Percentiles rank a stretch among this genome's conserved stretches.
These are phyloP conservation scores for Bisporella sp. DNA, from an alignment of 2,329 filamentous ascomycete species.

Conservation along the genomic window DNA sequence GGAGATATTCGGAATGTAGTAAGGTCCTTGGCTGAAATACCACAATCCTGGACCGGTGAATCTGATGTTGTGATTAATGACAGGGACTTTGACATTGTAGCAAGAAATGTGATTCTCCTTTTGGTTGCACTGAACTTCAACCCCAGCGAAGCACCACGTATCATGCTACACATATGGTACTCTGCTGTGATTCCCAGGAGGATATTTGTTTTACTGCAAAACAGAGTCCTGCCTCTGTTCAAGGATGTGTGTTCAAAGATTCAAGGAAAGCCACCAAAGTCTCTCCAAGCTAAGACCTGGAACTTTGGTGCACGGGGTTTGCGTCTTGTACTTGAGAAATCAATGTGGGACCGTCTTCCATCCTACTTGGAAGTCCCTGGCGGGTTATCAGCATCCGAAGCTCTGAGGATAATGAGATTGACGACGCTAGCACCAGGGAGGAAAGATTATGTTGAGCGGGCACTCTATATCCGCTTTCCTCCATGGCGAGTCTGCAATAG, in stretches of 20 bases:
- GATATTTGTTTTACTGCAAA: constrained; percentile 1
- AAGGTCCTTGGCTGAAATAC: neutral
- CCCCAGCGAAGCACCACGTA: neutral
- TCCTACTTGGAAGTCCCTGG: constrained; percentile 21
- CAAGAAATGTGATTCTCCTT: constrained; percentile 7
- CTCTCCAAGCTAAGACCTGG: constrained; percentile 5
- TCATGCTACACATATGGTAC: constrained; percentile 36
- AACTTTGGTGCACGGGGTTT: constrained; percentile 4
- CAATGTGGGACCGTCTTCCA: constrained; percentile 25
- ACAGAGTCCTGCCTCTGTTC: constrained; percentile 3
- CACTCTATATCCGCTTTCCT: constrained; percentile 19
- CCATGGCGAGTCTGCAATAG: constrained; percentile 21
- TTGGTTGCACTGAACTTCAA: constrained; percentile 3
- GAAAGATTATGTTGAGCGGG: constrained; percentile 29
- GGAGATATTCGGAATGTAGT: neutral
- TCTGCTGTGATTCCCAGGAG: constrained; percentile 25
- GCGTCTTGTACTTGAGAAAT: constrained; percentile 24
- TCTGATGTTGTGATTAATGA: constrained; percentile 28
- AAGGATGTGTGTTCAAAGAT: constrained; percentile 8
- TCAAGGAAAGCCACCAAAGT: constrained; percentile 15
- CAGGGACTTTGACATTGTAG: constrained; percentile 9
- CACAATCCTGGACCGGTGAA: constrained; percentile 17
- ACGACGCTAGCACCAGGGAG: constrained; percentile 24
- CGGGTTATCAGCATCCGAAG: constrained; percentile 18
- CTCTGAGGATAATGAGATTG: constrained; percentile 19